Base-by-base conservation (phyloP, 306 rosid genomes). In the Senna tora region DNA sequence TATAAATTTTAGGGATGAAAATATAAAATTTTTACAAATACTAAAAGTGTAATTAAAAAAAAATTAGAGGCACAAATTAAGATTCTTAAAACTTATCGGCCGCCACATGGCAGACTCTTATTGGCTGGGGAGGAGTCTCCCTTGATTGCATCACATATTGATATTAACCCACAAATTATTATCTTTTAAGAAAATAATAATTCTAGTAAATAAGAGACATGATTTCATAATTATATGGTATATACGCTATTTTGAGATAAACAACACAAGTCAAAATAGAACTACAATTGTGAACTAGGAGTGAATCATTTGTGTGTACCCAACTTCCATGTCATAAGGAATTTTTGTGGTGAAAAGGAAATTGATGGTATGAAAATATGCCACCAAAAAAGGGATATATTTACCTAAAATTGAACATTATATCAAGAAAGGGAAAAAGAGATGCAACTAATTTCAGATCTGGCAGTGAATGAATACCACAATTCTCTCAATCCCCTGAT, bases 371-470 rank as follows among this genome's bases (percentile, higher is more conserved):
- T 1, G 52, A 46, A 46, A 46, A 46, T 13, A 15, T 15, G 15
- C 20, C 21, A 5, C 20, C 2, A 20, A 51, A 19, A 2, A 19
- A 51, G 25, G 28, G 5, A 17, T 43, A 9, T 8, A 51, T 7
- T 19, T 0, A 7, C 57, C 13, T 19, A 51, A 17, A 51, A 19
- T 14, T 33, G 39, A 28, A 28, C 30, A 57, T 28, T 13, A 2
- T 57, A 30, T 33, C 13, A 16, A 12, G 41, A 42, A 3, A 7
- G 21, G 14, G 7, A 5, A 32, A 2, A 32, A 2, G 22, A 38
- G 5, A 5, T n/a, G 51, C 21, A 25, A 55, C 61, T 11, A 22
- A 41, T 68, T 15, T 43, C 59, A 38, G 52, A 65, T 38, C 74
- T 47, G 80, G 17, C 65, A 20, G 7, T 15, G 52, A 16, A 15